Percentiles rank a stretch among this genome's conserved stretches.
These are phyloP conservation scores for Cladosporium velox DNA, from an alignment of 2,329 filamentous ascomycete species.

Conservation along the genomic window DNA sequence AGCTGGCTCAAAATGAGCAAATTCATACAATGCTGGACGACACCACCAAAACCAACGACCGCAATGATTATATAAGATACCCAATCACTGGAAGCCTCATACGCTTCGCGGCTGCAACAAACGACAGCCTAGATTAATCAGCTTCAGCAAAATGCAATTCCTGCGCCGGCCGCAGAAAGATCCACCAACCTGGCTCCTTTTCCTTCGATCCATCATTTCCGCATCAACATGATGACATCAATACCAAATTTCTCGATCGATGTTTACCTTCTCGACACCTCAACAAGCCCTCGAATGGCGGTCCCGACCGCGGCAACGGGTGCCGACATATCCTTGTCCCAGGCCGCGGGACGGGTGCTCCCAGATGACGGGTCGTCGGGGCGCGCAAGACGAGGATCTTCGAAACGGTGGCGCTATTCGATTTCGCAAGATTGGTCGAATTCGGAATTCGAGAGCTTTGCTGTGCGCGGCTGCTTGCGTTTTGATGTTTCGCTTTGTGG, in stretches of 20 bases:
- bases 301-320: background rate
- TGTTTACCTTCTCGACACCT: background rate
- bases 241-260: background rate
- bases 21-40: background rate
- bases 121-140: slow-evolving; percentile 1
- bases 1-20: background rate
- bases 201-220: background rate
- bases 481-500: background rate
- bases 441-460: background rate
- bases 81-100: background rate
- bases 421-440: background rate
- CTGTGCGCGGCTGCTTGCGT: background rate
- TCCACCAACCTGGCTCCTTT: background rate
- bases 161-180: slow-evolving; percentile 3
- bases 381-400: background rate
- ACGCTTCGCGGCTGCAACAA: background rate
- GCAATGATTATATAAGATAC: background rate
- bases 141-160: background rate
- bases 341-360: slow-evolving; percentile 9
- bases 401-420: slow-evolving; percentile 11
- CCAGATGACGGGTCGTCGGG: background rate
- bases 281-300: background rate
- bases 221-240: slow-evolving; percentile 1
- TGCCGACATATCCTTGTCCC: slow-evolving; percentile 10
- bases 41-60: background rate